Base-by-base conservation (phyloP, 257 asterid species). In the Forsythia suspensa region DNA sequence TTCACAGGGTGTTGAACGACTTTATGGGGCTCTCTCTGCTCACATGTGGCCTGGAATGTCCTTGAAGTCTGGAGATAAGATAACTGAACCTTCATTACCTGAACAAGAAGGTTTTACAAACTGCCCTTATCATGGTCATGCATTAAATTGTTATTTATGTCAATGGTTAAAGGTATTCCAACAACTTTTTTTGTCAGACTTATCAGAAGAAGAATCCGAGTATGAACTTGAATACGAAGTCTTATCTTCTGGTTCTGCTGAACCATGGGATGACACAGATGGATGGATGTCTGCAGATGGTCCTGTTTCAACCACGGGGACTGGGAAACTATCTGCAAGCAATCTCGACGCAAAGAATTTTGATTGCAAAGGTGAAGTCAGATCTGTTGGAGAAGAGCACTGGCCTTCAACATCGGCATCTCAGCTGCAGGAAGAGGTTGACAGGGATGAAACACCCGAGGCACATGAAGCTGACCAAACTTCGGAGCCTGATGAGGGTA, bases 11-110 rank as follows among this genome's bases (percentile, higher is more conserved):
- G 89, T 90, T 77, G 95, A 95, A 76, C 89, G 98, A 65, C 87
- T 95, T 75, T 87, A 75, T 78, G 97, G 95, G 78, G 98, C 97
- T 71, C 95, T 96, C 72, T 88, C 97, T 80, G 97, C 99, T 78
- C 92, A 90, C 82, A 91, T 93, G 97, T 96, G 99, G 98, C 95
- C 97, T 67, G 97, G 99, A 81, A 94, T 96, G 99, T 77, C 91
- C 77, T 85, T 94, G 83, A 96, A 90, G 63, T 96, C 97, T 67
- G 99, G 98, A 66, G 94, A 96, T 82, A 92, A 82, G 87, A 90
- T 92, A 69, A 79, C 76, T 39, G 90, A 87, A 80, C 97, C 99
- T 52, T 88, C 92, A 51, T 82, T 95, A 81, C 93, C 97, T 3
- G 92, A 91, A 72, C 86, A 83, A 61, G 91, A 92, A 91, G 99